These are phyloP conservation scores for Dorcoceras hygrometricum DNA, from an alignment of 257 asterid species.

Conservation along the genomic window DNA sequence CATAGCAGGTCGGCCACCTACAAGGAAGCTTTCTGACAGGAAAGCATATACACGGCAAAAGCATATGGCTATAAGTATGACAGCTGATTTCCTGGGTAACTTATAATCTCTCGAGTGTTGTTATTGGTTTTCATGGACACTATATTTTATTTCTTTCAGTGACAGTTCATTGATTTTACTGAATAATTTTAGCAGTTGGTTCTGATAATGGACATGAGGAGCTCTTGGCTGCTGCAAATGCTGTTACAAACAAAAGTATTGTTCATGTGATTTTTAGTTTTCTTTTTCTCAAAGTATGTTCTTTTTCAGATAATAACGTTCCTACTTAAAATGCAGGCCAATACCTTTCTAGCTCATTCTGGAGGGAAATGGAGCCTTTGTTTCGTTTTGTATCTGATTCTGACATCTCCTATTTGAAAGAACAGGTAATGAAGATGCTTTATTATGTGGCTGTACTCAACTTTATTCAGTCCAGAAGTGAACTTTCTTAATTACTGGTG, in stretches of 20 bases:
- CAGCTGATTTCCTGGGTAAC: slow-evolving; percentile 78
- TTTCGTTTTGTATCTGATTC: slow-evolving; percentile 66
- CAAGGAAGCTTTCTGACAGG: slow-evolving; percentile 86
- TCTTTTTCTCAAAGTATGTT: slow-evolving; percentile 19
- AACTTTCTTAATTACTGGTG: slow-evolving; percentile 9
- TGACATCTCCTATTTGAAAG: slow-evolving; percentile 61
- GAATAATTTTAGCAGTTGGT: slow-evolving; percentile 41
- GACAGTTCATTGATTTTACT: slow-evolving; percentile 22
- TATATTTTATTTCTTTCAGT: slow-evolving; percentile 11
- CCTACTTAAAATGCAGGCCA: slow-evolving; percentile 50
- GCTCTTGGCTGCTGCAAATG: slow-evolving; percentile 87
- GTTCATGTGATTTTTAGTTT: slow-evolving; percentile 18
- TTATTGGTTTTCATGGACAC: slow-evolving; percentile 11
- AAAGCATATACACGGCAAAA: slow-evolving; percentile 77
- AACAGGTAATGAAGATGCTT: slow-evolving; percentile 51
- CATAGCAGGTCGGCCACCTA: slow-evolving; percentile 78
- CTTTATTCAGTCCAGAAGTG: slow-evolving; percentile 18
- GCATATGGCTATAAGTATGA: slow-evolving; percentile 47
- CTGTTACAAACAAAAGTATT: slow-evolving; percentile 72
- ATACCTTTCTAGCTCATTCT: slow-evolving; percentile 70
- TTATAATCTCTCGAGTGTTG: slow-evolving; percentile 20
- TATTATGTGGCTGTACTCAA: slow-evolving; percentile 22
- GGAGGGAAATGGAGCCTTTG: slow-evolving; percentile 79
- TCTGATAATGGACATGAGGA: slow-evolving; percentile 89
- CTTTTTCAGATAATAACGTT: slow-evolving; percentile 31